Percentiles rank a stretch among this genome's conserved stretches.
These are phyloP conservation scores for Aspergillaceae sp. DNA, from an alignment of 2,329 filamentous ascomycete species.

Conservation along the genomic window DNA sequence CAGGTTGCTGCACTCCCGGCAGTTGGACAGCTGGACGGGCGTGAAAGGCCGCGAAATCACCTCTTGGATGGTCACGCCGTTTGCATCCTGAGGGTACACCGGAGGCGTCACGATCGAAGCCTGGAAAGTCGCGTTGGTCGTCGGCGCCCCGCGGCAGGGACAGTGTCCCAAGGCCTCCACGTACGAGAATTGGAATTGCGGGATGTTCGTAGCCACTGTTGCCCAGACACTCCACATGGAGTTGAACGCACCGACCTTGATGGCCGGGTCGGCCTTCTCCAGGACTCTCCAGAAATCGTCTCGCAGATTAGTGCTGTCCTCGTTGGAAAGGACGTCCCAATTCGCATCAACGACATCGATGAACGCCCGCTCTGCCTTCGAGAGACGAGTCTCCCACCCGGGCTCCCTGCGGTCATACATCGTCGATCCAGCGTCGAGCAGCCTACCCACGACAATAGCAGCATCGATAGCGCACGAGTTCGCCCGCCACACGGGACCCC, in stretches of 20 bases:
- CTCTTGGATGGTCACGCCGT: slow-evolving; percentile 12
- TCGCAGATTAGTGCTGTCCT: slow-evolving; percentile 8
- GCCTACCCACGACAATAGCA: slow-evolving; percentile 25
- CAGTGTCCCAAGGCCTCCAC: slow-evolving; percentile 6
- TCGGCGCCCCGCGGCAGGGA: slow-evolving; percentile 1
- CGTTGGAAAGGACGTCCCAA: slow-evolving; percentile 19
- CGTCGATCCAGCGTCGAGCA: slow-evolving; percentile 31
- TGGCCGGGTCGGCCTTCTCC: neutral
- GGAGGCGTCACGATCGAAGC: slow-evolving; percentile 8
- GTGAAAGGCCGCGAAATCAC: slow-evolving; percentile 15
- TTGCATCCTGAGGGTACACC: slow-evolving; percentile 5
- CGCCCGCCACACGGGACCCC: slow-evolving; percentile 20
- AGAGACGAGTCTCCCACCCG: slow-evolving; percentile 10
- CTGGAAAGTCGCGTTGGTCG: neutral
- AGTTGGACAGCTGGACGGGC: neutral
- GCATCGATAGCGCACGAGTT: slow-evolving; percentile 23
- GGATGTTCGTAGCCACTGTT: slow-evolving; percentile 15
- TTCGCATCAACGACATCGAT: slow-evolving; percentile 20
- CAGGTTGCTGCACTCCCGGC: slow-evolving; percentile 5
- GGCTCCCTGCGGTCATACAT: slow-evolving; percentile 17
- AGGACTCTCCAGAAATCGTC: slow-evolving; percentile 13
- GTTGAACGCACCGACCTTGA: slow-evolving; percentile 6
- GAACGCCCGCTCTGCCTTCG: slow-evolving; percentile 15
- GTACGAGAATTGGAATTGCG: slow-evolving; percentile 19
- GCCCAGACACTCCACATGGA: slow-evolving; percentile 18